These are phyloP conservation scores for Pueraria montana DNA, from an alignment of 306 rosid species.

Conservation along the genomic window DNA sequence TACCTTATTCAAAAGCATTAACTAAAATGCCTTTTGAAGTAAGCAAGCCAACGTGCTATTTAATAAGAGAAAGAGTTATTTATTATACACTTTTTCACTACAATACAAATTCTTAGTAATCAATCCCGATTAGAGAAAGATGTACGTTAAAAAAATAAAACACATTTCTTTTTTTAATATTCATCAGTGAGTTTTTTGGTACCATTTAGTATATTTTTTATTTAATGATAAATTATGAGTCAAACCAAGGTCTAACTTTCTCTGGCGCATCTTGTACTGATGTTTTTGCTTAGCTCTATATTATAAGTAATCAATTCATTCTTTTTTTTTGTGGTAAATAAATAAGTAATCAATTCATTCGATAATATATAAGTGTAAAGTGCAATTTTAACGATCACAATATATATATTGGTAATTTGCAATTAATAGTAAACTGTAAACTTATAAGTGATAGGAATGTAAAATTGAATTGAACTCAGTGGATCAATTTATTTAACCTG, in stretches of 20 bases:
- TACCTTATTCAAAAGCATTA: slow-evolving; percentile 45
- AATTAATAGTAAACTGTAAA: no score
- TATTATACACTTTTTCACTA: neutral
- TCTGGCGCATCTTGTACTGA: neutral
- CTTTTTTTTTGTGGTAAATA: no score
- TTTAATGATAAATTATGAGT: slow-evolving; percentile 30
- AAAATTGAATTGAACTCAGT: no score
- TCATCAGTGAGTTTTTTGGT: no score
- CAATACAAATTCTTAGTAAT: neutral
- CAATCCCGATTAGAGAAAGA: neutral
- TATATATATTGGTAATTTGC: no score
- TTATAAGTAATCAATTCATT: no score
- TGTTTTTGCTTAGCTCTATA: neutral
- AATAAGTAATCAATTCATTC: neutral
- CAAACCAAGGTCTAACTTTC: slow-evolving; percentile 31
- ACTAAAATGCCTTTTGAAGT: slow-evolving; percentile 47
- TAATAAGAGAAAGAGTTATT: neutral
- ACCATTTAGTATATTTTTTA: neutral
- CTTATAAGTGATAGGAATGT: no score
- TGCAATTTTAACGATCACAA: neutral
- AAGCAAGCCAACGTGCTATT: slow-evolving; percentile 48
- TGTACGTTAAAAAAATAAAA: neutral
- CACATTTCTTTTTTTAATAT: neutral
- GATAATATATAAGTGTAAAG: neutral
- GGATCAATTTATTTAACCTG: no score